Percentiles rank a stretch among this genome's conserved stretches.
These are phyloP conservation scores for Zygosaccharomyces pseudobailii DNA, from an alignment of 1,139 yeast species.

Conservation along the genomic window DNA sequence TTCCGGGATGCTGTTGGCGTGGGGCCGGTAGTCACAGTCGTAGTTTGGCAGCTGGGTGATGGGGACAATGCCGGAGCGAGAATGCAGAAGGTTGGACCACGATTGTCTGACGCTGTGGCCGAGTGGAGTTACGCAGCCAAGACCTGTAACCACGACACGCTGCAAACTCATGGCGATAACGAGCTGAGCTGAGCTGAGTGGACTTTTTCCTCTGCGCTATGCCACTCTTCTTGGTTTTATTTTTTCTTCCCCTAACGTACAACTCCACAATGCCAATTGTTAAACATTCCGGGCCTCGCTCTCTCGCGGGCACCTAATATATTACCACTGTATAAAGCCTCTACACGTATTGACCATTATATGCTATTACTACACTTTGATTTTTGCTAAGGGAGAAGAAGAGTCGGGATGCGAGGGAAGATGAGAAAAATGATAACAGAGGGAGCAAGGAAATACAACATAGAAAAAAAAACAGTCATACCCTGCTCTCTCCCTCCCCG, in stretches of 20 bases:
- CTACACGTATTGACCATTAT: neutral
- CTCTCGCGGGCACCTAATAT: neutral
- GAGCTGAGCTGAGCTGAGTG: neutral
- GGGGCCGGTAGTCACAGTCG: slow-evolving; percentile 42
- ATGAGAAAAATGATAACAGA: too few species aligned
- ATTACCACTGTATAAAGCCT: neutral
- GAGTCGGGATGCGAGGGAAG: too few species aligned
- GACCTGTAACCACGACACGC: slow-evolving; percentile 86
- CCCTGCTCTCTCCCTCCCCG: too few species aligned
- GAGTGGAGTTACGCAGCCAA: slow-evolving; percentile 81
- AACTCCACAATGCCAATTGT: neutral
- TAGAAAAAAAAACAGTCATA: too few species aligned
- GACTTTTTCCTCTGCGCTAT: too few species aligned
- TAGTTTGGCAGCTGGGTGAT: slow-evolving; percentile 48
- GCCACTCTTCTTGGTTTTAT: neutral
- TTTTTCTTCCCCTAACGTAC: neutral
- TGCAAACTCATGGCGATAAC: neutral
- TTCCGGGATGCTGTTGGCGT: slow-evolving; percentile 49
- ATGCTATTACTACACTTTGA: neutral
- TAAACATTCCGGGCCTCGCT: too few species aligned
- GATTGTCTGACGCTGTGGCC: slow-evolving; percentile 60
- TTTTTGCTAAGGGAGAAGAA: too few species aligned
- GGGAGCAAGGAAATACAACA: too few species aligned
- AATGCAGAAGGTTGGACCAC: slow-evolving; percentile 50
- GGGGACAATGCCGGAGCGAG: slow-evolving; percentile 52